Conservation (phyloP, 2,329 filamentous ascomycete species). For the Zymoseptoria ardabiliae region DNA sequence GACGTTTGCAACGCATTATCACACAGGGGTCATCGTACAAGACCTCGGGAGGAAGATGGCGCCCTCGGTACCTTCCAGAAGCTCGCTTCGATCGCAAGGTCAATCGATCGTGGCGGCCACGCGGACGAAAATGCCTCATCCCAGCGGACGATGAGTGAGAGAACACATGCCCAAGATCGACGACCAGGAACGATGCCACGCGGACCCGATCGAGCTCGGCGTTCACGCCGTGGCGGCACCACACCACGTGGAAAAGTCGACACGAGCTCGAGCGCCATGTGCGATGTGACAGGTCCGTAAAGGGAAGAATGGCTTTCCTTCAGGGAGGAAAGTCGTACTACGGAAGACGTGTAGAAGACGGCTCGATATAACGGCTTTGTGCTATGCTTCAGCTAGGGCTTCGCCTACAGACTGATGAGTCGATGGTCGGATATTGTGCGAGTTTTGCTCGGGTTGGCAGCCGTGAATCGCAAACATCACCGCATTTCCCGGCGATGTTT, state of each 20-base stretch:
- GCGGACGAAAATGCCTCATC: neutral
- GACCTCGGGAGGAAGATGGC: neutral
- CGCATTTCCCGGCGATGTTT: neutral
- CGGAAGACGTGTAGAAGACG: neutral
- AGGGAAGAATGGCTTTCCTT: neutral
- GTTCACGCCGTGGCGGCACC: neutral
- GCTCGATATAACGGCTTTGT: neutral
- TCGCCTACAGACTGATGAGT: neutral
- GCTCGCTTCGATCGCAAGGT: neutral
- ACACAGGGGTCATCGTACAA: too few species aligned
- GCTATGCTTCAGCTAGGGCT: neutral
- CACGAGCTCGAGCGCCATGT: neutral
- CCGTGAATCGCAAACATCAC: neutral
- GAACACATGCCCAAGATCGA: neutral
- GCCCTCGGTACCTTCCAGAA: neutral
- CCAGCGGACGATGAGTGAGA: neutral
- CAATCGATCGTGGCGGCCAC: neutral
- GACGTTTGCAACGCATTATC: too few species aligned
- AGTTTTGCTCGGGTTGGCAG: neutral
- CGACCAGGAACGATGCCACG: neutral
- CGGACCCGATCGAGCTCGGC: neutral
- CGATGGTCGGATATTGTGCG: neutral
- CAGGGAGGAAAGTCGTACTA: neutral
- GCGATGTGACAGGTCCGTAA: neutral
- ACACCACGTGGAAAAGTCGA: neutral